A percentile compares a stretch with the other conserved stretches of the same genome.
These are phyloP conservation scores for Apiotrichum veenhuisii DNA, from an alignment of 1,284 basidiomycete species.

Conservation along the genomic window DNA sequence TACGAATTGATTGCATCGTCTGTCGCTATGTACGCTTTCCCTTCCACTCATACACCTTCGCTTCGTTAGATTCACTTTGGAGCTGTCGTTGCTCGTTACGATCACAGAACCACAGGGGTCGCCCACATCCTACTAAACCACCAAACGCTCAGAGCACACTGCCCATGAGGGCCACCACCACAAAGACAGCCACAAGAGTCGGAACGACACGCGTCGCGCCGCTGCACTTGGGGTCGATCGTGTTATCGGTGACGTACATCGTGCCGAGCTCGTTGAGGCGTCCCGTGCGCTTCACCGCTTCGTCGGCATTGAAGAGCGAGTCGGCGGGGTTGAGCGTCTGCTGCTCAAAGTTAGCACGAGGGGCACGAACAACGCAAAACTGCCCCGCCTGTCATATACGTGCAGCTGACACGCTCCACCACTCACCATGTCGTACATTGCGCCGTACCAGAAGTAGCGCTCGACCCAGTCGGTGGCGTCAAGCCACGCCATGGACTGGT, in stretches of 20 bases:
- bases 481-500: conserved; percentile 52
- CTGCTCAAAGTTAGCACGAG: conserved; percentile 4
- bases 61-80: too few species aligned
- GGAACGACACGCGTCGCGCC: neutral
- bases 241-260: conserved; percentile 18
- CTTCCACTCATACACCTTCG: too few species aligned
- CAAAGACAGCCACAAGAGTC: neutral
- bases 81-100: too few species aligned
- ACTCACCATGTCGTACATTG: conserved; percentile 47
- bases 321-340: conserved; percentile 30
- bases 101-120: too few species aligned
- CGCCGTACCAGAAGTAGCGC: conserved; percentile 55
- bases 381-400: too few species aligned
- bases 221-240: neutral
- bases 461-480: conserved; percentile 52
- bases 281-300: conserved; percentile 21
- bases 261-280: conserved; percentile 26
- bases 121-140: neutral
- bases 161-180: neutral
- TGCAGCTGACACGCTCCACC: too few species aligned
- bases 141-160: neutral
- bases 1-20: too few species aligned
- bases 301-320: conserved; percentile 23
- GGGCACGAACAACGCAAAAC: too few species aligned
- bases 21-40: too few species aligned